These are phyloP conservation scores for Silene latifolia DNA, from an alignment of 148 eudicot genomes.

Conservation along the genomic window DNA sequence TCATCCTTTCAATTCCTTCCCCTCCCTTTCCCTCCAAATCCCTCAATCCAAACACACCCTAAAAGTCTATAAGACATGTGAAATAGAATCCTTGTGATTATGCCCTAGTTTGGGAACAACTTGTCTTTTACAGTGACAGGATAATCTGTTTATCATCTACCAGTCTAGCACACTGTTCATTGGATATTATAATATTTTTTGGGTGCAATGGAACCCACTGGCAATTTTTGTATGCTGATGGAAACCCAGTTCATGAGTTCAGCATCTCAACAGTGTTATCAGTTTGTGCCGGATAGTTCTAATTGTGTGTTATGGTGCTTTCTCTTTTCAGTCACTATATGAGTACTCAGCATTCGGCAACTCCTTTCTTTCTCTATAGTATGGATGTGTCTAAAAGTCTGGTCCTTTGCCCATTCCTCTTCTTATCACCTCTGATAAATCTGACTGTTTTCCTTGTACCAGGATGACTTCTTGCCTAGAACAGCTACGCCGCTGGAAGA, in stretches of 20 bases:
- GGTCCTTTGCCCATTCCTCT: neutral
- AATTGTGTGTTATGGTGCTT: neutral
- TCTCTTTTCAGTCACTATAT: neutral
- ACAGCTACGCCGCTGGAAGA: conserved; percentile 98
- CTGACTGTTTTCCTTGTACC: conserved; percentile 20
- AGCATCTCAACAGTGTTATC: too few species aligned
- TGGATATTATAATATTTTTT: too few species aligned
- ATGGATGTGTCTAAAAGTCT: neutral
- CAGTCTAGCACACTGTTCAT: neutral
- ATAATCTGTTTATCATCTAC: neutral
- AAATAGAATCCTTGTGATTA: neutral
- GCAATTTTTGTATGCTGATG: too few species aligned
- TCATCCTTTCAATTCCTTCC: too few species aligned
- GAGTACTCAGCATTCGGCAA: neutral
- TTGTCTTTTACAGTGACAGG: neutral
- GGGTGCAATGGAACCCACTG: too few species aligned
- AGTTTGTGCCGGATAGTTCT: neutral
- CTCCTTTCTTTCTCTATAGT: too few species aligned
- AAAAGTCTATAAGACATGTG: too few species aligned
- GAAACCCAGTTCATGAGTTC: too few species aligned
- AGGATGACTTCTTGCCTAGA: conserved; percentile 99
- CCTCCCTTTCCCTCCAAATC: too few species aligned
- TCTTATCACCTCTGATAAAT: conserved; percentile 5
- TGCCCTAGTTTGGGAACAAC: neutral
- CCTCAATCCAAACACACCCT: too few species aligned